Conservation (phyloP, 352 stramenopile species). For the Globisporangium acanthophoron region DNA sequence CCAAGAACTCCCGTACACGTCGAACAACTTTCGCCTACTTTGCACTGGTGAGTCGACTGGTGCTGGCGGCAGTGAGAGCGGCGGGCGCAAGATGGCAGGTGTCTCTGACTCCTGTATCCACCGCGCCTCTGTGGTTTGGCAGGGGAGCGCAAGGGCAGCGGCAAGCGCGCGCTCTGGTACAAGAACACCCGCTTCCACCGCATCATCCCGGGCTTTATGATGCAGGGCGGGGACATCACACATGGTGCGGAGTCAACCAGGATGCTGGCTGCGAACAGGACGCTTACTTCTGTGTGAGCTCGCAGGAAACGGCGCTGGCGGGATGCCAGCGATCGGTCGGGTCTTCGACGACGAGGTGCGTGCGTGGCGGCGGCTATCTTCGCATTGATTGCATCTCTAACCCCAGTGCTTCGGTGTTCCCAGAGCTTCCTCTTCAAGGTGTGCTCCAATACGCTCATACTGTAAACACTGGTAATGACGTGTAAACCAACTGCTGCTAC, state of each 20-base stretch:
- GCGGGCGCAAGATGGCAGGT: background rate
- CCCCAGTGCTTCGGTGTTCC: too few relatives aligned
- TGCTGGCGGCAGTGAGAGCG: background rate
- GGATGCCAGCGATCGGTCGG: slow-evolving; percentile 91
- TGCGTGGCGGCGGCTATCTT: background rate
- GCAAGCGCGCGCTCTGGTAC: slow-evolving; percentile 73
- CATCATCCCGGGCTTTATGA: slow-evolving; percentile 99
- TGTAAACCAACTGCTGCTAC: background rate
- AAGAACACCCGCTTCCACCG: slow-evolving; percentile 96
- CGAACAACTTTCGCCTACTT: slow-evolving; percentile 67
- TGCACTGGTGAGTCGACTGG: slow-evolving; percentile 36
- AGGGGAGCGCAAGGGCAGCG: slow-evolving; percentile 50
- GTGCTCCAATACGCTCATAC: background rate
- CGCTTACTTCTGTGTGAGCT: background rate
- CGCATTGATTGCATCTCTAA: too few relatives aligned
- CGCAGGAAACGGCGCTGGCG: slow-evolving; percentile 88
- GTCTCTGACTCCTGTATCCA: background rate
- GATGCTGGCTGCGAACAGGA: background rate
- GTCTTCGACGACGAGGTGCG: slow-evolving; percentile 95
- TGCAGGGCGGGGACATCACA: slow-evolving; percentile 94
- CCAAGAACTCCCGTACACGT: slow-evolving; percentile 59
- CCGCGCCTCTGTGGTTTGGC: background rate
- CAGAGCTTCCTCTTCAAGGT: slow-evolving; percentile 89
- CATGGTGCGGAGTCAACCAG: slow-evolving; percentile 36
- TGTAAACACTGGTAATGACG: background rate